These are phyloP conservation scores for Lasiodiplodia sp. DNA, from an alignment of 2,329 filamentous ascomycete genomes.

Conservation along the genomic window DNA sequence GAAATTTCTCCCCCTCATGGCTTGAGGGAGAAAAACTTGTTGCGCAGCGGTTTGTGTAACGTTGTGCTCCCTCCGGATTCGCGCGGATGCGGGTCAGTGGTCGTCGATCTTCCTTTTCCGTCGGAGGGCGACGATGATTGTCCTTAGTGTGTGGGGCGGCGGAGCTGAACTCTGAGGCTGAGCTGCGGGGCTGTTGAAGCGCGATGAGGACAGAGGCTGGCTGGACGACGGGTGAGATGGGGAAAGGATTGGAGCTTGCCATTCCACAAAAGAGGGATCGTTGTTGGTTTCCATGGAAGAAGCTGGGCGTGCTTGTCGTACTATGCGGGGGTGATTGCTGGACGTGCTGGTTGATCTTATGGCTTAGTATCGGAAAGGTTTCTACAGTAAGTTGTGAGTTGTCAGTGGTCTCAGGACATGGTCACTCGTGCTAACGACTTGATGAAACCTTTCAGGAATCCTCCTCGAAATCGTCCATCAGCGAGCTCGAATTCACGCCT, in stretches of 20 bases:
- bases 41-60: neutral
- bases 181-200: neutral
- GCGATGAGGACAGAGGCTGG: neutral
- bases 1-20: neutral
- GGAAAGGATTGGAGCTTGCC: neutral
- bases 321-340: neutral
- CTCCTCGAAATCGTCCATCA: neutral
- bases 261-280: neutral
- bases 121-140: neutral
- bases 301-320: neutral
- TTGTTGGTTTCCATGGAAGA: neutral
- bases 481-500: neutral
- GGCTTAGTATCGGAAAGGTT: neutral
- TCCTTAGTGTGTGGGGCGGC: neutral
- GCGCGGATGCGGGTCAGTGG: neutral
- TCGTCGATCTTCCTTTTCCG: neutral
- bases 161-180: neutral
- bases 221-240: neutral
- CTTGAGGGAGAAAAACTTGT: neutral
- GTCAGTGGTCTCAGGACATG: too few species aligned
- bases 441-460: neutral
- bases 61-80: neutral
- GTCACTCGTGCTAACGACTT: neutral
- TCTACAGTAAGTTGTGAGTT: neutral
- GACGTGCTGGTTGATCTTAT: neutral